Base-by-base conservation (phyloP, 2,329 filamentous ascomycete species). In the Ophiostoma tasmaniense region DNA sequence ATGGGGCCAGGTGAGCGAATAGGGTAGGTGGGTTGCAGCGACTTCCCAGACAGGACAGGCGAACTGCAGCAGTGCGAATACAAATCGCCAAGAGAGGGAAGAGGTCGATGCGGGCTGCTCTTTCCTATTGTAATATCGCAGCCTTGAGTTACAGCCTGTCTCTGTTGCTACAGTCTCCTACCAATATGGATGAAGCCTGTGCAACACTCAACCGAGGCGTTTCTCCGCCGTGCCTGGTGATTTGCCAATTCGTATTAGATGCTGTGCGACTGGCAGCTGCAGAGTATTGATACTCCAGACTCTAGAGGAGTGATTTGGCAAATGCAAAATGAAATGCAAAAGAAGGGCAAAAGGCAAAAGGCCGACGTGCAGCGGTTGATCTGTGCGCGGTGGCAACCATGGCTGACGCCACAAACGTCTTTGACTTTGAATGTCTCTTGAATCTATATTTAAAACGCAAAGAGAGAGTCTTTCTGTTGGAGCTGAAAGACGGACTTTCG, bases 1-100 rank as follows among this genome's bases (percentile, higher is more conserved):
- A 62, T 62, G 59, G 59, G n/a, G 62, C 11, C 62, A 25, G 20
- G 62, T 64, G 62, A 64, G 62, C 35, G 62, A 42, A 64, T 64
- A 64, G 20, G 62, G 62, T 42, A 64, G 35, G 62, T 64, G 62
- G 62, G n/a, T 62, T 62, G 59, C 30, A 55, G 50, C 22, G 50
- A 25, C 50, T 45, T 45, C 42, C 42, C 20, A 45, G 42, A 45
- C 11, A 20, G 42, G 42, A n/a, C 50, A 55, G 50, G 50, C 50
- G 22, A 55, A 25, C 50, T 55, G 50, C 42, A 45, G 42, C 42
- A 45, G 42, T 45, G 42, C 42, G 20, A 45, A 45, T 45, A 45
- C 42, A 45, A 45, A 45, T 45, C 42, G 42, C 22, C 50, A 55
- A 25, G 50, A 55, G 22, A 25, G 13, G n/a, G 50, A 14, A 55